Conservation (phyloP, 768 basidiomycete genomes). For the Amanita thiersii region DNA sequence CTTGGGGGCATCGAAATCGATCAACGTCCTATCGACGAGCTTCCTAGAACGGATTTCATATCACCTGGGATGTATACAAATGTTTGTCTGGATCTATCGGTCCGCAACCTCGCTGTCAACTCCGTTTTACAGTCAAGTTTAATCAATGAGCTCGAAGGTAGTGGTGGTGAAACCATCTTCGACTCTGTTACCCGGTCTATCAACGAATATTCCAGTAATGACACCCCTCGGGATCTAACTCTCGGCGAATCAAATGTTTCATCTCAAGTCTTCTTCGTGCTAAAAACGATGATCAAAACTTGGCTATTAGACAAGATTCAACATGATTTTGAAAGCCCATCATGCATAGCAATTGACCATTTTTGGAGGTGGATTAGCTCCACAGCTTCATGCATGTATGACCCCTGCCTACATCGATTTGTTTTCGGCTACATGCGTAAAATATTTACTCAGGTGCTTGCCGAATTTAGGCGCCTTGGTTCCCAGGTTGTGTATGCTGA, state of each 20-base stretch:
- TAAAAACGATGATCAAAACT: conserved; percentile 81
- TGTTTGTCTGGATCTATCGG: conserved; percentile 83
- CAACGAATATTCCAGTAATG: conserved; percentile 77
- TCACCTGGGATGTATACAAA: conserved; percentile 85
- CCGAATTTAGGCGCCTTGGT: conserved; percentile 92
- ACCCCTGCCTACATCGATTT: conserved; percentile 89
- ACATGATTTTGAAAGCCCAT: conserved; percentile 54
- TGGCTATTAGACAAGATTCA: conserved; percentile 89
- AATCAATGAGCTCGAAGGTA: conserved; percentile 96
- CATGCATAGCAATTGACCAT: conserved; percentile 74
- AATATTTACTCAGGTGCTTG: conserved; percentile 92
- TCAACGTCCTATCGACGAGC: conserved; percentile 63
- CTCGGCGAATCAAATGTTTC: conserved; percentile 89
- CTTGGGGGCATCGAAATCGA: conserved; percentile 92
- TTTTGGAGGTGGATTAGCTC: conserved; percentile 98
- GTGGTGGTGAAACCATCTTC: conserved; percentile 88
- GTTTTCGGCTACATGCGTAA: conserved; percentile 95
- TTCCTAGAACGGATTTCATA: conserved; percentile 78
- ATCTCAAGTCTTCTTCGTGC: conserved; percentile 72
- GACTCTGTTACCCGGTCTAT: conserved; percentile 89
- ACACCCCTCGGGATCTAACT: conserved; percentile 61
- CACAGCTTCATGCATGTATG: conserved; percentile 78
- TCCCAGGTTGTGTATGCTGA: conserved; percentile 92
- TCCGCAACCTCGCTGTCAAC: conserved; percentile 91
- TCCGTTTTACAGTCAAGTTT: conserved; percentile 89